These are phyloP conservation scores for Rhynchosporium graminicola DNA, from an alignment of 2,329 filamentous ascomycete genomes.

Conservation along the genomic window DNA sequence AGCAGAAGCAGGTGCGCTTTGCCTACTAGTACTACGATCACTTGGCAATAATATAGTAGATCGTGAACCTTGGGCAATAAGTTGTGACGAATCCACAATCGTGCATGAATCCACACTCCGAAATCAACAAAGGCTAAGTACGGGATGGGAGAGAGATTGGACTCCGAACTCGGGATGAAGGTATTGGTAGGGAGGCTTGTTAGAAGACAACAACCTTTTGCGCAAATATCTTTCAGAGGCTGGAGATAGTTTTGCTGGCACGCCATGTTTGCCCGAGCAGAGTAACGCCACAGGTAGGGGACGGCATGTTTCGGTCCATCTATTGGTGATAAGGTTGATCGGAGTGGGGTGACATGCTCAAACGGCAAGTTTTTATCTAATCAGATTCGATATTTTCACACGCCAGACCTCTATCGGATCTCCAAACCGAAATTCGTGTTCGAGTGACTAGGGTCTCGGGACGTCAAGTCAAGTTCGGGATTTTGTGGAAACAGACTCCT, in stretches of 20 bases:
- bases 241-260: neutral
- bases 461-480: neutral
- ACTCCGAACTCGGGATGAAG: neutral
- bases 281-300: conserved; percentile 9
- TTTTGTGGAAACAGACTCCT: neutral
- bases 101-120: neutral
- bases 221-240: conserved; percentile 4
- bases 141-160: neutral
- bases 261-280: neutral
- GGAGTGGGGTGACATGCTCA: neutral
- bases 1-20: conserved; percentile 1
- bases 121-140: neutral
- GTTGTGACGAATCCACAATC: conserved; percentile 1
- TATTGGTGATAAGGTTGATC: neutral
- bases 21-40: conserved; percentile 3
- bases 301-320: conserved; percentile 1
- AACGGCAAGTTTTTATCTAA: conserved; percentile 9
- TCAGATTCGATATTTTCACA: conserved; percentile 11
- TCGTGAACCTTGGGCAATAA: neutral
- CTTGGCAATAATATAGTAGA: conserved; percentile 7
- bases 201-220: neutral
- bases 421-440: neutral
- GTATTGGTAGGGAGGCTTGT: neutral
- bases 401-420: conserved; percentile 2
- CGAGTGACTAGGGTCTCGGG: neutral